A percentile compares a stretch with the other conserved stretches of the same genome.
Conservation (phyloP, 1,139 yeast species). For the Yamadazyma songkhlaensis region DNA sequence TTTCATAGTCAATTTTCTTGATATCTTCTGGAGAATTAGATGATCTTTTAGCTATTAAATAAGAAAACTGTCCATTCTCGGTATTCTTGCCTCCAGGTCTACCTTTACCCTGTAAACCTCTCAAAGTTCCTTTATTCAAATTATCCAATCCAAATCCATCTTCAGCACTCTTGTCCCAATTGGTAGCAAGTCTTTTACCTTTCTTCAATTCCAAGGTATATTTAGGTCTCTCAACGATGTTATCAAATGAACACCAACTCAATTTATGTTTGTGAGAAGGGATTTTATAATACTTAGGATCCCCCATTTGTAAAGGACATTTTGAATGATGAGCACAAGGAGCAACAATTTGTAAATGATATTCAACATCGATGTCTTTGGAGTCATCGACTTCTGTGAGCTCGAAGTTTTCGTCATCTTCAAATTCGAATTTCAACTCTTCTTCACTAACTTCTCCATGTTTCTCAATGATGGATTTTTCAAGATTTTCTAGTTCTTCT, state of each 20-base stretch:
- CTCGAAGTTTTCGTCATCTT: slow-evolving; percentile 40
- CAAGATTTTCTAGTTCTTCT: slow-evolving; percentile 14
- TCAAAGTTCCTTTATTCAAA: slow-evolving; percentile 23
- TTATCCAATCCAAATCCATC: slow-evolving; percentile 50
- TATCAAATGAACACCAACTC: slow-evolving; percentile 74
- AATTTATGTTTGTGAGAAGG: slow-evolving; percentile 61
- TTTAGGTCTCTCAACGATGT: slow-evolving; percentile 72
- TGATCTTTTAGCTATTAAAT: slow-evolving; percentile 69
- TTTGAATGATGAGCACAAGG: slow-evolving; percentile 89
- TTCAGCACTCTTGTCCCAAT: slow-evolving; percentile 61
- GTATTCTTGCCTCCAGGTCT: slow-evolving; percentile 69
- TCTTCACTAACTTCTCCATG: slow-evolving; percentile 42
- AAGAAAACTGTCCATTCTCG: slow-evolving; percentile 75
- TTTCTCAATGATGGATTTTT: slow-evolving; percentile 24
- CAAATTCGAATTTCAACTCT: slow-evolving; percentile 51
- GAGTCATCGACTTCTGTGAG: slow-evolving; percentile 12
- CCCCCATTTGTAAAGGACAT: slow-evolving; percentile 83
- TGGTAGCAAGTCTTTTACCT: slow-evolving; percentile 70
- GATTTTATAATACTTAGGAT: slow-evolving; percentile 62
- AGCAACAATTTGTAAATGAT: slow-evolving; percentile 66
- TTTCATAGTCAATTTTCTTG: slow-evolving; percentile 30
- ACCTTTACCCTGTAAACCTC: slow-evolving; percentile 58
- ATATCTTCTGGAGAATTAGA: slow-evolving; percentile 31
- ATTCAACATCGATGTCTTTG: slow-evolving; percentile 29
- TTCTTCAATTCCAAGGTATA: slow-evolving; percentile 77